Conservation (phyloP, 2,329 filamentous ascomycete genomes). For the Pseudogymnoascus sp. region DNA sequence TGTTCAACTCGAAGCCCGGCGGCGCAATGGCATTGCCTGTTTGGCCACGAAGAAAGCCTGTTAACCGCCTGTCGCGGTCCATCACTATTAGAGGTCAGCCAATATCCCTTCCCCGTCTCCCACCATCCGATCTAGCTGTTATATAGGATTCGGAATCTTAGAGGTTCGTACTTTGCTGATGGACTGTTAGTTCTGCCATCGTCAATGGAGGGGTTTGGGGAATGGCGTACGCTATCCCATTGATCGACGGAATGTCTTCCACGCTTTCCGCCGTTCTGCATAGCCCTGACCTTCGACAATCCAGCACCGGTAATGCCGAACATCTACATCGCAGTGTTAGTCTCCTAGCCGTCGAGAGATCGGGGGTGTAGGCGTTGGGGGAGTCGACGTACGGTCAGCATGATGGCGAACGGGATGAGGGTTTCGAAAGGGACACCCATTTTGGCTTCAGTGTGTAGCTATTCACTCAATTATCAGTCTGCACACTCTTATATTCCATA, state of each 20-base stretch:
- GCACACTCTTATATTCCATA: neutral
- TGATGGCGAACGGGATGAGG: slow-evolving; percentile 34
- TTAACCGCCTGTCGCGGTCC: slow-evolving; percentile 35
- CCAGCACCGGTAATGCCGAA: slow-evolving; percentile 33
- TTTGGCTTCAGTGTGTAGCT: slow-evolving; percentile 17
- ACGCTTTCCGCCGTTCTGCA: slow-evolving; percentile 34
- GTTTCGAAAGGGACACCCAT: slow-evolving; percentile 37
- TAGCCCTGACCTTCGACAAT: slow-evolving; percentile 31
- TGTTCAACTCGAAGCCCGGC: slow-evolving; percentile 34
- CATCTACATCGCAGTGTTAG: slow-evolving; percentile 29
- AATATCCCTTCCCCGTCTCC: neutral
- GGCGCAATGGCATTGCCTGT: slow-evolving; percentile 31
- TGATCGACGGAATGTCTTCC: slow-evolving; percentile 32
- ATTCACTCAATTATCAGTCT: neutral
- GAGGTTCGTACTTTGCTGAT: slow-evolving; percentile 29
- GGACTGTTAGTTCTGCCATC: slow-evolving; percentile 20
- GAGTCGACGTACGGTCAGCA: slow-evolving; percentile 29
- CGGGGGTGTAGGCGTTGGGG: neutral
- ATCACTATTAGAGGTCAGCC: slow-evolving; percentile 29
- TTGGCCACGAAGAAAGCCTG: slow-evolving; percentile 33
- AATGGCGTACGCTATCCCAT: slow-evolving; percentile 33
- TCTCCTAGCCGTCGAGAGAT: neutral
- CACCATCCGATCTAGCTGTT: slow-evolving; percentile 18
- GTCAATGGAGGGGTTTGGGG: slow-evolving; percentile 9
- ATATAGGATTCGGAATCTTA: neutral